phyloP scores from a whole-genome alignment of 129 eudicot genomes.

The Calendula officinalis region DNA sequence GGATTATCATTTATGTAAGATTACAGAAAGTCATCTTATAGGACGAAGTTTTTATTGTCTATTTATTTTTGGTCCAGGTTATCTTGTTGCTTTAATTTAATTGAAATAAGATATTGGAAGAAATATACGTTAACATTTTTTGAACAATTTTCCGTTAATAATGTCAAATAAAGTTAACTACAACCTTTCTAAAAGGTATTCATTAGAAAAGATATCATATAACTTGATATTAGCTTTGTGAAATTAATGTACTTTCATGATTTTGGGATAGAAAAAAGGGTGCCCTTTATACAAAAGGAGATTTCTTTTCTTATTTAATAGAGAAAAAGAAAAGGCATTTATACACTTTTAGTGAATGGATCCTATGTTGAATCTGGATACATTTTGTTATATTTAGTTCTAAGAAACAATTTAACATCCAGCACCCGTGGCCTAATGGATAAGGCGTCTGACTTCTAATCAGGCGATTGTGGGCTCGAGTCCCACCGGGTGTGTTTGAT shows the following conservation, averaged over 20 bases:
- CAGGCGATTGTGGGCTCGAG: slow-evolving; percentile 98
- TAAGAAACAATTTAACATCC: too few relatives aligned
- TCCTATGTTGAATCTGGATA: slow-evolving; percentile 14
- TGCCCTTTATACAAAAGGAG: slow-evolving; percentile 8
- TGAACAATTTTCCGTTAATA: too few relatives aligned
- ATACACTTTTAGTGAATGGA: not conserved
- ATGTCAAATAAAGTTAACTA: not conserved
- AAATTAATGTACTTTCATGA: slow-evolving; percentile 19
- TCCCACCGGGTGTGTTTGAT: slow-evolving; percentile 83
- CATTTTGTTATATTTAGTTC: too few relatives aligned
- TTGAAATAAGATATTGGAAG: too few relatives aligned
- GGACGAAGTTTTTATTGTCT: too few relatives aligned
- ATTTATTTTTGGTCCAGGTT: too few relatives aligned
- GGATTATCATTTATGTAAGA: too few relatives aligned
- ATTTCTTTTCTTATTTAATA: not conserved
- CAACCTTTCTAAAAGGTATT: not conserved
- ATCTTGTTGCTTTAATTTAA: too few relatives aligned
- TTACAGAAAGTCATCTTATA: too few relatives aligned
- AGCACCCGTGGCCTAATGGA: slow-evolving; percentile 80
- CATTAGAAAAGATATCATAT: not conserved
- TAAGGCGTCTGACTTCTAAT: slow-evolving; percentile 75
- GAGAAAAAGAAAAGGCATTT: not conserved
- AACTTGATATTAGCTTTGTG: not conserved
- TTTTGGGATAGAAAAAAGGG: slow-evolving; percentile 15
- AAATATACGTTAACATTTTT: too few relatives aligned